Base-by-base conservation (phyloP, 2,329 filamentous ascomycete species). In the Cladosporium sphaerospermum region DNA sequence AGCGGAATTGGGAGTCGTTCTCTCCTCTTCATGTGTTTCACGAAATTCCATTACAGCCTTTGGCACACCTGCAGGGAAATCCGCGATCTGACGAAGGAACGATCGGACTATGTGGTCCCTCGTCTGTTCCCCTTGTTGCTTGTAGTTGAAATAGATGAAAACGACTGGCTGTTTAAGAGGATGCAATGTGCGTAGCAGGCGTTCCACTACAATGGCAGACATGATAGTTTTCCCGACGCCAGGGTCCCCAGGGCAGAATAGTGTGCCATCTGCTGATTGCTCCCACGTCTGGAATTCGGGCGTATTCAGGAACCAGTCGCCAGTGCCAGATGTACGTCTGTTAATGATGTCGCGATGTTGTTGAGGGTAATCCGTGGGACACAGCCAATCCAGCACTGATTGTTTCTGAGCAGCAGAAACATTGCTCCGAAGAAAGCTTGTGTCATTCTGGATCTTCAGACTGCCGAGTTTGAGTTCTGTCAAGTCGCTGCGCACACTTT, bases 61-160 rank as follows among this genome's bases (percentile, higher is more conserved):
- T 6, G 47, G 39, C 3, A 16, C 8, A 2, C 18, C 9, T n/a
- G 39, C 14, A 11, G 36, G 39, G 10, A 28, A 4, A 4, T 16
- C 13, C 2, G 37, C 16, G 13, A 51, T 13, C 8, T 51, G 47
- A 8, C 47, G 47, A 1, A 51, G 6, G 1, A 34, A 3, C 4
- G 19, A 9, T 28, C 9, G 4, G 2, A 44, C 4, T 9, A n/a
- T 44, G 41, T 44, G 41, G 19, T 5, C 4, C 11, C 10, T 4
- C 9, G 41, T 19, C 9, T 44, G 41, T n/a, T 31, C 41, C 19
- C 28, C 16, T 2, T 14, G 32, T 11, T 32, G 6, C 16, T 51
- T 51, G 40, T 44, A 51, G 14, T 37, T 44, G 40, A 28, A 51
- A 18, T 51, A 51, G 2, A 51, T 36, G 18, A 51, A 44, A 4